Base-by-base conservation (phyloP, 148 eudicot genomes). In the Agrostemma githago region DNA sequence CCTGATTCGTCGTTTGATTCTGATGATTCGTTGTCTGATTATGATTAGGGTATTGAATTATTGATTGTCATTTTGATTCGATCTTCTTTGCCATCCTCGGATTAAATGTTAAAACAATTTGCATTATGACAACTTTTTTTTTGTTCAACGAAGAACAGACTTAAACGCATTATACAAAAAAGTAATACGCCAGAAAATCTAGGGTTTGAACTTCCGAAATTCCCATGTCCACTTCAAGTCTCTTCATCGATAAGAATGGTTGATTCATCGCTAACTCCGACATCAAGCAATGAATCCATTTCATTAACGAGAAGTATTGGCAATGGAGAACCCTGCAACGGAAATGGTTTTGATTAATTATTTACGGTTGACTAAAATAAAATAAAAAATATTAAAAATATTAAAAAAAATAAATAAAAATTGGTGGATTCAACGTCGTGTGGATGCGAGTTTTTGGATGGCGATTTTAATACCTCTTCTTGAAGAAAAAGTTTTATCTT, bases 261-360 rank as follows among this genome's bases (percentile, higher is more conserved):
- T 14, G 99, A 90, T 11, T 84, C 90, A 65, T 90, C 90, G 74
- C 89, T 79, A 62, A 92, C 86, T 48, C 92, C 96, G 43, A 82
- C 72, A 77, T 96, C 97, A 71, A 86, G 73, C 86, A 92, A 87
- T 72, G 97, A 83, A 73, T 92, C 89, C 93, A 84, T 87, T 80
- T 95, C 99, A 88, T 92, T 90, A 54, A 87, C 96, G 69, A 94
- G 97, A 76, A 83, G 74, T 19, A 78, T 74, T 9, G 96, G 97
- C 19, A 90, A 76, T 4, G 98, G 96, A 20, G 90, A 85, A 38
- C 88, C 96, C 98, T 95, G 89, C 75, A 83, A 56, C 44, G 20
- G 58, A 64, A 63, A 51, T 42, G 67, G 15, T 46, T 26, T n/a
- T n/a, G n/a, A n/a, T n/a, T 9, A 7, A 11, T 68, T 46, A 20